Base-by-base conservation (phyloP, 1,284 basidiomycete species). In the Coniferiporia sulphurascens region DNA sequence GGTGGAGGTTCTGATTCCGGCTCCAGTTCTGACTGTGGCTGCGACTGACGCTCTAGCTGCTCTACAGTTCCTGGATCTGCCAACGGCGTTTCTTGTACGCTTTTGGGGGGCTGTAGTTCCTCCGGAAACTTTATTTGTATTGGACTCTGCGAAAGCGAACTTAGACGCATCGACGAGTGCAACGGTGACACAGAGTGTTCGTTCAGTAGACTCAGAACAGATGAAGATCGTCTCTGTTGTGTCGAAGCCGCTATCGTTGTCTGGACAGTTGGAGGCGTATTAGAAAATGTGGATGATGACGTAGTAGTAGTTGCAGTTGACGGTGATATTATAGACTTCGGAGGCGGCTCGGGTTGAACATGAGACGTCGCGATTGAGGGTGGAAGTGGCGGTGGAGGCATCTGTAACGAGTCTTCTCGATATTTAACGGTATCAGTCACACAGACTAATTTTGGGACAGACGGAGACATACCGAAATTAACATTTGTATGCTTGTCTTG, bases 301-400 rank as follows among this genome's bases (percentile, higher is more conserved):
- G 50, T 58, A 10, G 53, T 49, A 59, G 60, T 61, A 43, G 62
- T 38, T 48, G 61, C 54, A 43, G 64, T 36, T n/a, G 59, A 53
- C 22, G 62, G 48, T 56, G 60, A 38, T 34, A 68, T 53, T 65
- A 46, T 72, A 69, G 1, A 74, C 72, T 61, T 75, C 71, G 34
- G 73, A 7, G 70, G 68, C 6, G 74, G 72, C 4, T 27, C 27
- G 5, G 27, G 5, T 27, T 3, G 27, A 27, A 27, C 27, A 27
- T 27, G 27, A 27, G 27, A 27, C 27, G 27, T 27, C 5, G 27
- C 27, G 27, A 27, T 27, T 5, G 27, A 27, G 27, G 27, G 27
- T 27, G 76, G 78, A 63, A 79, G 72, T 3, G 77, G 79, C 13
- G 79, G 79, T 8, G 77, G 77, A 10, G 76, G 77, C 78, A 78